Percentiles rank a stretch among this genome's conserved stretches.
phyloP scores from a whole-genome alignment of 129 eudicot species.

The Lonicera japonica region DNA sequence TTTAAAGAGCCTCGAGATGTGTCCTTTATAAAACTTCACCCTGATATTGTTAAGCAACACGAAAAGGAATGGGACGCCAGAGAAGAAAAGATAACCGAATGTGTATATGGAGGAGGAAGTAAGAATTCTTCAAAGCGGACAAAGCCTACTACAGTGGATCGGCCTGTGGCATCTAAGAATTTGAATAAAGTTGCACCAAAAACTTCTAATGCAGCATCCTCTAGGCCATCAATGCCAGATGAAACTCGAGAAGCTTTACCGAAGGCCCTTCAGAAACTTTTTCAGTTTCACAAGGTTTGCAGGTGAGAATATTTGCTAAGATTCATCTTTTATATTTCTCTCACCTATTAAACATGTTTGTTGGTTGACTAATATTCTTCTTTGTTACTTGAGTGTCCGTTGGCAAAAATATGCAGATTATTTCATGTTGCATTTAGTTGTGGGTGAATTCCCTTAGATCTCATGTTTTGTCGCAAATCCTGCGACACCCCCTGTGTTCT shows the following conservation, averaged over 20 bases:
- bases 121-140: conserved; percentile 17
- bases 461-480: background rate
- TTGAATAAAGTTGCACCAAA: conserved; percentile 22
- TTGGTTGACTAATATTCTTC: background rate
- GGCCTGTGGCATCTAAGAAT: conserved; percentile 22
- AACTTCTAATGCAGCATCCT: conserved; percentile 27
- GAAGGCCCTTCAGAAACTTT: conserved; percentile 57
- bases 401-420: background rate
- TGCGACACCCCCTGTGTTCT: no score
- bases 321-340: background rate
- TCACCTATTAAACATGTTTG: background rate
- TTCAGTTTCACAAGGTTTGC: conserved; percentile 61
- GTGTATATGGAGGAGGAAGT: conserved; percentile 8
- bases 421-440: background rate
- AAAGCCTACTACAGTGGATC: conserved; percentile 18
- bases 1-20: conserved; percentile 55
- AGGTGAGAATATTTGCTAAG: conserved; percentile 43
- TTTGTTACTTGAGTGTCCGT: background rate
- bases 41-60: conserved; percentile 46
- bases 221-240: conserved; percentile 33
- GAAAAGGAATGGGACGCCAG: conserved; percentile 39
- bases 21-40: conserved; percentile 46
- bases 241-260: conserved; percentile 62
- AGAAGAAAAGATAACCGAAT: conserved; percentile 24
- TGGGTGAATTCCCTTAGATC: background rate